Evolutionary conservation across 345 rosid species (phyloP).

Genomic region (Lumnitzera littorea): DNA sequence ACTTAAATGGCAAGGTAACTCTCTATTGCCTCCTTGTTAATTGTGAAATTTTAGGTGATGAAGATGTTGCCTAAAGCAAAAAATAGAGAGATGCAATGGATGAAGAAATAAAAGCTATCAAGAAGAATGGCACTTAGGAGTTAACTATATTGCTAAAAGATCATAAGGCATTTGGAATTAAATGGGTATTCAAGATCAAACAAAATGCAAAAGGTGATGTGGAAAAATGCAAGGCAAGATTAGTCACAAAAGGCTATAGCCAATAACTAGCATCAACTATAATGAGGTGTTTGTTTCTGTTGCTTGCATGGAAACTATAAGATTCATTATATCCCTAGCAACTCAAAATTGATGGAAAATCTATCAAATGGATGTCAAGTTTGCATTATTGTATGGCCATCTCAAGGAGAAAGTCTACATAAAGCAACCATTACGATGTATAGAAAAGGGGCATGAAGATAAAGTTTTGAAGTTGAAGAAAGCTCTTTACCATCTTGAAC

Average conservation of each 20-base stretch:
- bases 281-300: conserved; percentile 6
- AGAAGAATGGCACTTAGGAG: conserved; percentile 1
- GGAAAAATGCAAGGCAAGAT: background rate
- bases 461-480: conserved; percentile 1
- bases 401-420: conserved; percentile 6
- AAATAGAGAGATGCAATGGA: conserved; percentile 1
- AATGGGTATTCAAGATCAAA: conserved; percentile 4
- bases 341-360: conserved; percentile 1
- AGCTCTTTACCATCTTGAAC: background rate
- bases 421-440: background rate
- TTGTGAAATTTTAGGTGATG: no score
- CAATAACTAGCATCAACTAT: background rate
- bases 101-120: background rate
- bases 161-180: background rate
- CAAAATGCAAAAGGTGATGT: background rate
- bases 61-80: background rate
- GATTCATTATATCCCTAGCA: background rate
- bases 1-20: no score
- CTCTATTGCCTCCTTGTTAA: no score
- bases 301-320: conserved; percentile 2
- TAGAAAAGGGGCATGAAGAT: background rate
- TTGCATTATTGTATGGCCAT: conserved; percentile 1
- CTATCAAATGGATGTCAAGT: conserved; percentile 1
- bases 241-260: conserved; percentile 1
- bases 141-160: background rate